Evolutionary conservation across 352 stramenopile genomes (phyloP), one percentile per base, ranked within the genome.

Genomic region (Blastocystis hominis): DNA sequence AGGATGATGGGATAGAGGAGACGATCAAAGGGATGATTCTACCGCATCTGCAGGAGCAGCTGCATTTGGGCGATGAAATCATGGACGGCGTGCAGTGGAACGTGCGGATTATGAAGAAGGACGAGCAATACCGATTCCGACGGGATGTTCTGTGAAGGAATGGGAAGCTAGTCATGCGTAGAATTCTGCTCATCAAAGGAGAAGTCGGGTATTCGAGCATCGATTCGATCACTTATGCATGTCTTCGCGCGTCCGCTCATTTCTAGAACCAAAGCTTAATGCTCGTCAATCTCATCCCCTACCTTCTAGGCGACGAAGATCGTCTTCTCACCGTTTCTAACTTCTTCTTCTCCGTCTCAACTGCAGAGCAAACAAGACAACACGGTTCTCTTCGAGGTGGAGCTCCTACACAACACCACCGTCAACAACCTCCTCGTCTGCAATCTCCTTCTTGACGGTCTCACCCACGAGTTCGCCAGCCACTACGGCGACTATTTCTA

Each of bases 401-500:
- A 63, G 38, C 24, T 84, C 1, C 53, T 56, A 0, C 72, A 84
- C 50, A 84, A 84, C 50, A 84, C 72, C 24, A 24, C 24, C n/a
- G 56, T 68, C 34, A 84, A 84, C 17, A 84, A 84, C 36, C 72
- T 84, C 1, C 7, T 64, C 20, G 24, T 84, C 9, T 17, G 68
- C 50, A 84, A 84, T 34, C 17, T 84, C 2, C 50, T 84, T 20
- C 42, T 84, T 0, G 72, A 84, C 46, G 72, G 50, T 17, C 24
- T 84, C 0, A 30, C 44, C 13, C 24, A 36, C 13, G 34, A 84
- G 72, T 84, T 84, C 55, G 66, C 62, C 55, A 53, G 30, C 3
- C 24, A 66, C 34, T 84, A 84, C 47, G 72, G 72, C 0, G 72
- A 69, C 24, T 84, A 64, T n/a, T 84, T 54, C 56, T 84, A 84